A percentile compares a stretch with the other conserved stretches of the same genome.
Conservation (phyloP, 2,329 filamentous ascomycete species). For the Aureobasidium sp. region DNA sequence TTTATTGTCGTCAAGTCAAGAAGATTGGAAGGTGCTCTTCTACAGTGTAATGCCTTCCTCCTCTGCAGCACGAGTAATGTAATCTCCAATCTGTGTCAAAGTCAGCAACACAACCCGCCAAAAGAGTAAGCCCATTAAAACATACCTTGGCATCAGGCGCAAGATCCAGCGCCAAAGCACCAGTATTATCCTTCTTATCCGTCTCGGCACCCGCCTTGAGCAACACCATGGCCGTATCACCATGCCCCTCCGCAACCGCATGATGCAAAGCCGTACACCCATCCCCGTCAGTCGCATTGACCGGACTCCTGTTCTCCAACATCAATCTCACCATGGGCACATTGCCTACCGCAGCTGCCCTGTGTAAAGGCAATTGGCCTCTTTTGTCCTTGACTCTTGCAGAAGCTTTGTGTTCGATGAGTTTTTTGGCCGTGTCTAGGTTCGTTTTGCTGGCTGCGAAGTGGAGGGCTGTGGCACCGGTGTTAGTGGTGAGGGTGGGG, state of each 20-base stretch:
- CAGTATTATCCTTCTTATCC: constrained; percentile 66
- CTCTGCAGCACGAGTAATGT: constrained; percentile 70
- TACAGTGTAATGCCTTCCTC: constrained; percentile 67
- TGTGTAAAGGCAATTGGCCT: constrained; percentile 84
- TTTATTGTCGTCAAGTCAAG: background rate
- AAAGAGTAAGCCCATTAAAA: background rate
- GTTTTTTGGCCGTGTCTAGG: constrained; percentile 66
- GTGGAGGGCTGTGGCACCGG: constrained; percentile 75
- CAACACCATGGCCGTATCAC: constrained; percentile 74
- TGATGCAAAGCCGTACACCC: constrained; percentile 90
- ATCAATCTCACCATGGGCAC: constrained; percentile 79
- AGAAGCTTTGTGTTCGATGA: constrained; percentile 70
- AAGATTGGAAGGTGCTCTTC: background rate
- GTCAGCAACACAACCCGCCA: background rate
- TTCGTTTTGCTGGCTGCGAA: constrained; percentile 88
- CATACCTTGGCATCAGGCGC: constrained; percentile 75
- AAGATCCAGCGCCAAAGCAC: constrained; percentile 65
- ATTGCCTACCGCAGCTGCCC: constrained; percentile 82
- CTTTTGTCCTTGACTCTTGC: constrained; percentile 74
- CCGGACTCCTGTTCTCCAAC: constrained; percentile 65
- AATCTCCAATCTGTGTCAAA: constrained; percentile 40
- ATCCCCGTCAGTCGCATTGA: constrained; percentile 74
- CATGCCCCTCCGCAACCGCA: constrained; percentile 63
- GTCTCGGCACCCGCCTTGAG: constrained; percentile 78
- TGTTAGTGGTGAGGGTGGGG: constrained; percentile 65